Conservation (phyloP, 2,329 filamentous ascomycete genomes). For the Fusarium pininemorale region DNA sequence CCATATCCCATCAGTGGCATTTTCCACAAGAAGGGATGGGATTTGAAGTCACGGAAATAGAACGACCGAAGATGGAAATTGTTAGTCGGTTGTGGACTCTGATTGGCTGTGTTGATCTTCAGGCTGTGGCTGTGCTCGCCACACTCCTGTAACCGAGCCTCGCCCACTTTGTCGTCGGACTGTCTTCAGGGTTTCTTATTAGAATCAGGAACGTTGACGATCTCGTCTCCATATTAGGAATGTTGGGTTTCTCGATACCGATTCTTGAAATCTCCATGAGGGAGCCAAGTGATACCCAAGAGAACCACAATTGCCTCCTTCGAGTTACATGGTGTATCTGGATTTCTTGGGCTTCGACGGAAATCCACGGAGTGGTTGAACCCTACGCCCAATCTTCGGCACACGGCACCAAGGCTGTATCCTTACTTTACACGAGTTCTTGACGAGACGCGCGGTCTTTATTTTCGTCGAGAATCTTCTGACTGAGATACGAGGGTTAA, state of each 20-base stretch:
- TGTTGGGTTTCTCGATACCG: slow-evolving; percentile 2
- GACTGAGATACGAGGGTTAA: not conserved
- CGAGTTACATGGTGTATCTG: slow-evolving; percentile 6
- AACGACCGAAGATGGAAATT: slow-evolving; percentile 10
- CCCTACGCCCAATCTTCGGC: not conserved
- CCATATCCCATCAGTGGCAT: slow-evolving; percentile 11
- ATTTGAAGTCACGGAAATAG: slow-evolving; percentile 25
- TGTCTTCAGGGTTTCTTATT: slow-evolving; percentile 15
- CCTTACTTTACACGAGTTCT: not conserved
- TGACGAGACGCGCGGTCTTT: slow-evolving; percentile 10
- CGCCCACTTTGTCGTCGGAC: slow-evolving; percentile 1
- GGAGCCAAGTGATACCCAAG: slow-evolving; percentile 26
- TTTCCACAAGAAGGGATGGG: slow-evolving; percentile 7
- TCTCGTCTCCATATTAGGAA: slow-evolving; percentile 5
- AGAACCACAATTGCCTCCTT: slow-evolving; percentile 12
- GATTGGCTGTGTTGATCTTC: slow-evolving; percentile 8
- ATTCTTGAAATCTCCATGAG: slow-evolving; percentile 20
- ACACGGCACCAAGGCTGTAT: slow-evolving; percentile 16
- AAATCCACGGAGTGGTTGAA: slow-evolving; percentile 1
- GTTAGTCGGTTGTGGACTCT: not conserved
- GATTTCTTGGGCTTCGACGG: slow-evolving; percentile 10
- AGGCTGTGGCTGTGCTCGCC: slow-evolving; percentile 41
- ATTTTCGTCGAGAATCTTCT: not conserved
- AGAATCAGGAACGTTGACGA: slow-evolving; percentile 6
- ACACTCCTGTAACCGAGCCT: slow-evolving; percentile 31